Evolutionary conservation across 2,329 filamentous ascomycete genomes (phyloP), one percentile per base, ranked within the genome.

Genomic region (Onygenales sp.): DNA sequence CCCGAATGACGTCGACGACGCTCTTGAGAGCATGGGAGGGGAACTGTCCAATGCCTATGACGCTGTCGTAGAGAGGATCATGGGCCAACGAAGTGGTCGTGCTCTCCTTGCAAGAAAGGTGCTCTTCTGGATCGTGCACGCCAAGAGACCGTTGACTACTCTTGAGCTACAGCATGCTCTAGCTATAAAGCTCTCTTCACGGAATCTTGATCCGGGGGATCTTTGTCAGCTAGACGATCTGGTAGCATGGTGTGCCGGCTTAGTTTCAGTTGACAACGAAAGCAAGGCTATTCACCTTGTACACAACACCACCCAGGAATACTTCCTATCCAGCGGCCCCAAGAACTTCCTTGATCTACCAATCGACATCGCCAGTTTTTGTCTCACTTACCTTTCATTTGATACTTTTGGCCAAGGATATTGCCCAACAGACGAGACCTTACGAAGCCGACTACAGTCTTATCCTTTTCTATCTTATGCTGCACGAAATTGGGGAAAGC

Each of bases 261-360:
- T 63, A 9, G 54, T 64, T n/a, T 44, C 46, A 6, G 35, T 60
- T 14, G 62, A 64, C 39, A 36, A 55, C 17, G 39, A 60, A 41
- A 58, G 53, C 17, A 27, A 54, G 13, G 51, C 59, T 9, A 54
- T 63, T 33, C 58, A 58, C 2, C 51, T 64, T 8, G 57, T 75
- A 3, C 74, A 78, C 58, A 27, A 27, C 73, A 74, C 50, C 0
- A 67, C 74, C 2, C 70, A 76, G 44, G 66, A 76, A 46, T 78
- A 73, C 59, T 72, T 78, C 49, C 61, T 71, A 27, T 27, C 21
- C 61, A 71, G 11, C 52, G 49, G 64, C 68, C 66, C 66, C 69
- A 53, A 49, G 36, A 17, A 1, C 2, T 8, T 13, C 63, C 62
- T 58, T 7, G 21, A 53, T 14, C 56, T 51, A 11, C 54, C 59